Base-by-base conservation (phyloP, 1,284 basidiomycete species). In the Cryptococcus deneoformans region DNA sequence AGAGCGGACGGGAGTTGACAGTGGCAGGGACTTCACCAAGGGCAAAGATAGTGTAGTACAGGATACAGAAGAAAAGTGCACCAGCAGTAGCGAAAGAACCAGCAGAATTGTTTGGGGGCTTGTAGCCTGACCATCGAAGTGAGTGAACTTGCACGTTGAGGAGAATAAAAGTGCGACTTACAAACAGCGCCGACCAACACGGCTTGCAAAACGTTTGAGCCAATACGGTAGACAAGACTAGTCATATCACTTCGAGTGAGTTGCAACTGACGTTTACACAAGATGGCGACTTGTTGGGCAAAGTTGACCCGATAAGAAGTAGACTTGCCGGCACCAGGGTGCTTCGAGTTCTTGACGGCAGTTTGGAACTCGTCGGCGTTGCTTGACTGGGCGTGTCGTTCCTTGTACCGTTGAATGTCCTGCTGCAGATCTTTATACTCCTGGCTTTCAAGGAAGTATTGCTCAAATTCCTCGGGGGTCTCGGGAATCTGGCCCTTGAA, bases 61-160 rank as follows among this genome's bases (percentile, higher is more conserved):
- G 77, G 58, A 92, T 78, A 50, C 86, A 86, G 51, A 82, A 74
- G 76, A 93, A 93, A 55, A 94, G 85, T 45, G 90, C 85, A 77
- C 89, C 85, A 36, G 90, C 92, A 61, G 91, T 85, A 20, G 90
- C 92, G 78, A 95, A 95, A 0, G 87, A 89, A 42, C 91, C 91
- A 42, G 83, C 82, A 7, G 90, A 84, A 0, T 87, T 87, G 12
- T 82, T 66, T 2, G 89, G 88, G 37, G 88, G 82, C 53, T 88
- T 76, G 75, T 24, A 60, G 16, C 40, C 72, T 52, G 29, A 29
- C 5, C 29, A 20, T 29, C 29, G 1, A 8, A 5, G 46, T 35
- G 6, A 20, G 20, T 14, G 7, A 14, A 8, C 7, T 14, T 20
- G 40, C 50, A 51, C 40, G 3, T 20, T 20, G 29, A 29, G 5